A percentile compares a stretch with the other conserved stretches of the same genome.
phyloP scores from a whole-genome alignment of 129 eudicot species.

The Ambrosia artemisiifolia region DNA sequence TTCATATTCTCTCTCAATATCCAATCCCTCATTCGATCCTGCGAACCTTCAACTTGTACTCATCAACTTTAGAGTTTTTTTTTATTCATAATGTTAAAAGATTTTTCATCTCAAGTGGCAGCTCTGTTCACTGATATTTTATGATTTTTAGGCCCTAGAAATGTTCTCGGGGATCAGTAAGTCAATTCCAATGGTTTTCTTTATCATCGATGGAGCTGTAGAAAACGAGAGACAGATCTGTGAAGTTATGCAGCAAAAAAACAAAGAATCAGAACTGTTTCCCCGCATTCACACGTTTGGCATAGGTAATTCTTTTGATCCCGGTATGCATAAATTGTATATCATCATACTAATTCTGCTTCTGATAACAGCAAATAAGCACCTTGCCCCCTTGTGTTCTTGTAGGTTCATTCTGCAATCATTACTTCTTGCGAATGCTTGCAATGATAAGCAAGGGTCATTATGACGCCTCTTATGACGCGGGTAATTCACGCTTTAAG shows the following conservation, averaged over 20 bases:
- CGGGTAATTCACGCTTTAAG: conserved; percentile 33
- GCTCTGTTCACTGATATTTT: conserved; percentile 1
- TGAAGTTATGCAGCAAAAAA: conserved; percentile 33
- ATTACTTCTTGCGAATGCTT: conserved; percentile 78
- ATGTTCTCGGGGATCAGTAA: conserved; percentile 54
- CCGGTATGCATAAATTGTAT: not conserved
- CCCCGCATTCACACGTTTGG: conserved; percentile 85
- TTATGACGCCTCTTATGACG: conserved; percentile 67
- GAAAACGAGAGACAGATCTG: conserved; percentile 80
- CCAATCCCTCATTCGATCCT: too few relatives aligned
- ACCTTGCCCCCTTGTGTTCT: not conserved
- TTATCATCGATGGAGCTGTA: conserved; percentile 83
- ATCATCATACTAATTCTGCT: not conserved
- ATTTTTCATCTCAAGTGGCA: not conserved
- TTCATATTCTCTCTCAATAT: too few relatives aligned
- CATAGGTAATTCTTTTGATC: conserved; percentile 50
- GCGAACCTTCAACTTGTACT: too few relatives aligned
- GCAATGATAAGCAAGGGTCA: conserved; percentile 67
- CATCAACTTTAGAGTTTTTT: conserved; percentile 45
- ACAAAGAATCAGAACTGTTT: conserved; percentile 35
- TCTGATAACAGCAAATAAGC: too few relatives aligned
- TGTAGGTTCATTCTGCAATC: conserved; percentile 79
- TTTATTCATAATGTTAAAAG: not conserved
- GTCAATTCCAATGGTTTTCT: conserved; percentile 60
- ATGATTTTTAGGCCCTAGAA: conserved; percentile 54